Evolutionary conservation across 257 asterid genomes (phyloP).

Genomic region (Solanum appendiculatum): DNA sequence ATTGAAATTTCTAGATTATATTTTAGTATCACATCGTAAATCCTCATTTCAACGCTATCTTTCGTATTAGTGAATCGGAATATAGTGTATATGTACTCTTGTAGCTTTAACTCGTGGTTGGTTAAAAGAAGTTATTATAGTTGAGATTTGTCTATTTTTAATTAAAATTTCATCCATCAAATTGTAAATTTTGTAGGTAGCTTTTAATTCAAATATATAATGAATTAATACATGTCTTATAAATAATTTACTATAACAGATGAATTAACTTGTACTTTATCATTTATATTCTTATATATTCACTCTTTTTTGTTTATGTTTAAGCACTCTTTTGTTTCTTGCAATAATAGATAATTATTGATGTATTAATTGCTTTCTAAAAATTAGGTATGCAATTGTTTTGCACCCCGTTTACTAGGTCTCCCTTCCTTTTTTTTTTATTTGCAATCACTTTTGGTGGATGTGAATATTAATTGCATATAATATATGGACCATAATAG

Average conservation of each 20-base stretch:
- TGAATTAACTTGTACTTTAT: background rate
- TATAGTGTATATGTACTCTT: background rate
- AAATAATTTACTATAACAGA: background rate
- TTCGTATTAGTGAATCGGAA: too few relatives aligned
- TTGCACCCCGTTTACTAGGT: background rate
- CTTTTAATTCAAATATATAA: background rate
- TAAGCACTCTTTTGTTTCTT: background rate
- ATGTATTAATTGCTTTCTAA: background rate
- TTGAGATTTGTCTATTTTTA: background rate
- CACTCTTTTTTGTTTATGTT: background rate
- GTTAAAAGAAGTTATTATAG: background rate
- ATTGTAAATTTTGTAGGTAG: background rate
- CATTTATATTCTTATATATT: background rate
- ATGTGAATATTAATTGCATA: background rate
- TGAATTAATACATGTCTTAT: background rate
- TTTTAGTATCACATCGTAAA: too few relatives aligned
- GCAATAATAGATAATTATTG: background rate
- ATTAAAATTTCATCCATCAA: background rate
- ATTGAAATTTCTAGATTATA: background rate
- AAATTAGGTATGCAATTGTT: background rate
- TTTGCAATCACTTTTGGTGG: background rate
- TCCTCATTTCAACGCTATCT: too few relatives aligned
- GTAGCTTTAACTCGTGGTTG: background rate
- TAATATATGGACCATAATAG: background rate
- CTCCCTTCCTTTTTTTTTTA: background rate